These are phyloP conservation scores for Dryas integrifolia DNA, from an alignment of 331 rosid species.

Conservation along the genomic window DNA sequence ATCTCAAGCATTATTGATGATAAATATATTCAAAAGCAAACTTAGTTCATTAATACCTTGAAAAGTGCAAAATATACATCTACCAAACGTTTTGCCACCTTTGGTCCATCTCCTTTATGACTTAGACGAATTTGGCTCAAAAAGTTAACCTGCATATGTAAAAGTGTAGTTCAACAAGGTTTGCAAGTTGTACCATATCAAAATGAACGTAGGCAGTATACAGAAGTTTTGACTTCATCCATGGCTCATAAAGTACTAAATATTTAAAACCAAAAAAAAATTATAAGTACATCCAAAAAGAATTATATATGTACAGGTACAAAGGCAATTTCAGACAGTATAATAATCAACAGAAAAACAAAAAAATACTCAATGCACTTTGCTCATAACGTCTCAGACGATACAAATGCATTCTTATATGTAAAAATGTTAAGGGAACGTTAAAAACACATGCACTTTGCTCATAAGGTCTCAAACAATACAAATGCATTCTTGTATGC, in stretches of 20 bases:
- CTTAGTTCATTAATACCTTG: constrained; percentile 56
- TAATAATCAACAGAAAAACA: background rate
- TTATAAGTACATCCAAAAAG: background rate
- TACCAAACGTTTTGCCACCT: constrained; percentile 83
- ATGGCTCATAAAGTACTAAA: background rate
- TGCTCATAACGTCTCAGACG: background rate
- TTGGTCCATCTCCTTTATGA: constrained; percentile 84
- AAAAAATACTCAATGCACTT: background rate
- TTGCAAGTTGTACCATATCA: constrained; percentile 10
- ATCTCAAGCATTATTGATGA: background rate
- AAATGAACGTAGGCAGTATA: constrained; percentile 19
- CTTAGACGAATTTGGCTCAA: constrained; percentile 84
- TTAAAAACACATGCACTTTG: background rate
- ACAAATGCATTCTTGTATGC: background rate
- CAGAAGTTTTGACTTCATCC: background rate
- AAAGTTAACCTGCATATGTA: constrained; percentile 67
- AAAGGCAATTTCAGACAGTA: background rate
- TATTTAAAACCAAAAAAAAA: background rate
- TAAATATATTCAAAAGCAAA: background rate
- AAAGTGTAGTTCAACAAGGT: constrained; percentile 17
- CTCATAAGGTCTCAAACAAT: background rate
- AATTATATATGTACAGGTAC: background rate
- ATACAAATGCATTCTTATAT: background rate
- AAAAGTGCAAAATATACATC: constrained; percentile 90
- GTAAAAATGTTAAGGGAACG: background rate